These are phyloP conservation scores for Clavaria fumosa DNA, from an alignment of 768 basidiomycete species.

Conservation along the genomic window DNA sequence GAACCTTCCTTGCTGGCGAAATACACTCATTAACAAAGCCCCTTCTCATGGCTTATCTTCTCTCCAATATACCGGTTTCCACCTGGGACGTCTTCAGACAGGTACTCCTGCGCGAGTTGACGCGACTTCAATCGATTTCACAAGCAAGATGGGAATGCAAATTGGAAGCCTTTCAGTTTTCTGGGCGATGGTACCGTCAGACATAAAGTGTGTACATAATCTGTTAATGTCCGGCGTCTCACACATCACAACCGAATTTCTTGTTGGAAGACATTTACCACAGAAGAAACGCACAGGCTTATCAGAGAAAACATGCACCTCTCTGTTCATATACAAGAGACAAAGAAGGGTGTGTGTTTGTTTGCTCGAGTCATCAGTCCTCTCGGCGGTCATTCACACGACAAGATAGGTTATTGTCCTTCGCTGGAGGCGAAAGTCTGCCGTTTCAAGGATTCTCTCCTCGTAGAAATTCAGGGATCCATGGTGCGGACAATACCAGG, in stretches of 20 bases:
- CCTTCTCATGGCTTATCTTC: constrained; percentile 66
- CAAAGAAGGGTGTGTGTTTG: constrained; percentile 60
- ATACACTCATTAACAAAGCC: constrained; percentile 66
- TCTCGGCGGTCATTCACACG: background rate
- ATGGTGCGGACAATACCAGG: constrained; percentile 80
- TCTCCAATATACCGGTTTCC: constrained; percentile 59
- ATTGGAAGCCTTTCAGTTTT: constrained; percentile 64
- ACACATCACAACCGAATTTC: constrained; percentile 60
- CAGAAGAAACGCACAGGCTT: constrained; percentile 55
- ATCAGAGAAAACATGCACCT: constrained; percentile 60
- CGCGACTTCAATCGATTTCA: constrained; percentile 43
- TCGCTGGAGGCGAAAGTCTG: constrained; percentile 79
- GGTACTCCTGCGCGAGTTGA: constrained; percentile 76
- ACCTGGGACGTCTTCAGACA: constrained; percentile 71
- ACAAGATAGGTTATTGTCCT: constrained; percentile 85
- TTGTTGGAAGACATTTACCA: constrained; percentile 66
- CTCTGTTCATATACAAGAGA: constrained; percentile 78
- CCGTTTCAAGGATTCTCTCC: constrained; percentile 61
- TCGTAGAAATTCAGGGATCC: constrained; percentile 68
- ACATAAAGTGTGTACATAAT: too few species aligned
- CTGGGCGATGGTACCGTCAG: too few species aligned
- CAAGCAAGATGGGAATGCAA: constrained; percentile 49
- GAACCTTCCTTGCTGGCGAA: constrained; percentile 83
- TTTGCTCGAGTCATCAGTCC: too few species aligned
- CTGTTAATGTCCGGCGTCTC: too few species aligned